Base-by-base conservation (phyloP, 2,329 filamentous ascomycete species). In the Cladosporium sp. region DNA sequence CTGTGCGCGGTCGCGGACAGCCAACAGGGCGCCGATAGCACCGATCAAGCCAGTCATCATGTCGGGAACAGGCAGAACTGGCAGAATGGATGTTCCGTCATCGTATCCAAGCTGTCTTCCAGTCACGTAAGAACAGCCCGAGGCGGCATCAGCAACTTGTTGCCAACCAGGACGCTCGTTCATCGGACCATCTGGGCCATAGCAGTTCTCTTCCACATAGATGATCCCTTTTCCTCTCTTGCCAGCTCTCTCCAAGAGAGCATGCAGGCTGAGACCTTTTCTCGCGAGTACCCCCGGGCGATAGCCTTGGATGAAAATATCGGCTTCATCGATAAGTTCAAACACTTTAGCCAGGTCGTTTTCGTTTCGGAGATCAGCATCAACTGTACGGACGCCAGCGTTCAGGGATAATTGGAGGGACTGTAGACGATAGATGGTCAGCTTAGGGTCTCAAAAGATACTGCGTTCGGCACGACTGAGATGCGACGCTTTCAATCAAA, bases 121-220 rank as follows among this genome's bases (percentile, higher is more conserved):
- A 23, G 73, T 78, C 6, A 77, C 70, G 46, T 77, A 77, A 1
- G 77, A 79, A n/a, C 74, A 75, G 0, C 79, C 78, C 2, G 76
- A 74, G 77, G 55, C 79, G 5, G 81, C 80, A 70, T 85, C 82
- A 33, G 78, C 80, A 64, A 85, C 84, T 70, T 84, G 82, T 72
- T 86, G 84, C 83, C 83, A 86, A 1, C 83, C 83, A 44, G 76
- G 80, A 4, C 83, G 74, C 33, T 79, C 73, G 10, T 74, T 72
- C 80, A 80, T 83, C 0, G 80, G 80, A 0, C 83, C 84, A 59
- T 83, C 69, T 77, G 79, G 85, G 0, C 84, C 84, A 67, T 84
- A 86, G 70, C 82, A 85, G 68, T 85, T 85, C 73, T 85, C 83
- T 3, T 80, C 74, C 3, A 82, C 79, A 53, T 83, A 79, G 21